Evolutionary conservation across 2,329 filamentous ascomycete genomes (phyloP).

Genomic region (Neonectria ditissima): DNA sequence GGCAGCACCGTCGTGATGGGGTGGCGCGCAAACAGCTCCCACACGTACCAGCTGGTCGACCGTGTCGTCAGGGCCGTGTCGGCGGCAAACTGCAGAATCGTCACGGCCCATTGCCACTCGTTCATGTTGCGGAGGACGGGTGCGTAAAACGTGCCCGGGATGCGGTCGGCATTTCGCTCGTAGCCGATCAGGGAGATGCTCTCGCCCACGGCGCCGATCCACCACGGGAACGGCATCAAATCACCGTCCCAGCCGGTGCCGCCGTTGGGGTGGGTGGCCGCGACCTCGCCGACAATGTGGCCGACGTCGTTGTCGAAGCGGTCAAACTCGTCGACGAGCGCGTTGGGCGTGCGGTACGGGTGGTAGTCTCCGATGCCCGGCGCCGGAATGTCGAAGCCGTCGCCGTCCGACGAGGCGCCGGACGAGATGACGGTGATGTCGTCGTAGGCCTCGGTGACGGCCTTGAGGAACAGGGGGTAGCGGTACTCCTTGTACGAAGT

Average conservation of each 20-base stretch:
- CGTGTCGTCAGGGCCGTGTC: constrained; percentile 61
- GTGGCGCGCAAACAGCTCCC: constrained; percentile 61
- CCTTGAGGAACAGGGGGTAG: constrained; percentile 69
- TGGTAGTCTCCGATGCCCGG: constrained; percentile 63
- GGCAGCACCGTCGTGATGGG: constrained; percentile 61
- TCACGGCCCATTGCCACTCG: constrained; percentile 64
- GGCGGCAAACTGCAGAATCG: constrained; percentile 62
- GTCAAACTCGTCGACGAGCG: constrained; percentile 61
- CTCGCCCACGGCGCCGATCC: constrained; percentile 72
- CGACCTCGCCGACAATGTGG: constrained; percentile 63
- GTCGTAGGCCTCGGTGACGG: constrained; percentile 67
- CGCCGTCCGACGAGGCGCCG: constrained; percentile 56
- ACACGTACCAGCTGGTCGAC: constrained; percentile 63
- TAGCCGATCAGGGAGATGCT: constrained; percentile 74
- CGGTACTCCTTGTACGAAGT: constrained; percentile 65
- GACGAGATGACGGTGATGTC: constrained; percentile 68
- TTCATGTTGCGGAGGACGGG: constrained; percentile 63
- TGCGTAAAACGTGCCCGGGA: constrained; percentile 65
- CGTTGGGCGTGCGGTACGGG: constrained; percentile 63
- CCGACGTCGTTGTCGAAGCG: constrained; percentile 63
- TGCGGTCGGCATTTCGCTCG: constrained; percentile 72
- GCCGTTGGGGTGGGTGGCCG: constrained; percentile 64
- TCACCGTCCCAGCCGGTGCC: constrained; percentile 59
- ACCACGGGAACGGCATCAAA: constrained; percentile 63
- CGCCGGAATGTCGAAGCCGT: constrained; percentile 54